Percentiles rank a stretch among this genome's conserved stretches.
Conservation (phyloP, 805 yeast species). For the Candida sanyiensis region DNA sequence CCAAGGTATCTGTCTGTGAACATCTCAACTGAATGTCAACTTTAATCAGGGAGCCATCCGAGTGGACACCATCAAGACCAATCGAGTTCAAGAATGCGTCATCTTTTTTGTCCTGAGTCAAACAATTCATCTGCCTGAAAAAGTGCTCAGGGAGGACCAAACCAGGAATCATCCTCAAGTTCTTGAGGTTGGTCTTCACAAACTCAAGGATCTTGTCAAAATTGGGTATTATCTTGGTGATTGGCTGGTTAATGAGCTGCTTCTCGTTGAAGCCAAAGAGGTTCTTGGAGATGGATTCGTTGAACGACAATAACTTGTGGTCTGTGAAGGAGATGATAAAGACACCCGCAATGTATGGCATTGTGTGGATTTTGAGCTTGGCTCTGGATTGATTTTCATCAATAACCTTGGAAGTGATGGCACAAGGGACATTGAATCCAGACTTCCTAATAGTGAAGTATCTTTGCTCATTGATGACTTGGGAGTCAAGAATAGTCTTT, state of each 20-base stretch:
- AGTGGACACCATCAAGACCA: slow-evolving; percentile 64
- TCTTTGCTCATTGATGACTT: slow-evolving; percentile 48
- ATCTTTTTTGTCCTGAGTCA: slow-evolving; percentile 29
- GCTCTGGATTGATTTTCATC: slow-evolving; percentile 41
- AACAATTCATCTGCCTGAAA: slow-evolving; percentile 57
- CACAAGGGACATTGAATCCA: slow-evolving; percentile 59
- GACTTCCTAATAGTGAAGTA: slow-evolving; percentile 55
- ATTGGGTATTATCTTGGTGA: slow-evolving; percentile 57
- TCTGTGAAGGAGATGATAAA: slow-evolving; percentile 49
- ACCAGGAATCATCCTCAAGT: slow-evolving; percentile 48
- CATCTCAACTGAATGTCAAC: slow-evolving; percentile 82
- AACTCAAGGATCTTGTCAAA: slow-evolving; percentile 40
- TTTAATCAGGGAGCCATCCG: slow-evolving; percentile 58
- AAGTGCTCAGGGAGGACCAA: slow-evolving; percentile 87
- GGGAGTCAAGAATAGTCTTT: slow-evolving; percentile 29
- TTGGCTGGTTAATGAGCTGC: slow-evolving; percentile 39
- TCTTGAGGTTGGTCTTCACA: slow-evolving; percentile 32
- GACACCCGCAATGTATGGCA: slow-evolving; percentile 86
- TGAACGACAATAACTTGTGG: slow-evolving; percentile 60
- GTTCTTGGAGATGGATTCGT: slow-evolving; percentile 71
- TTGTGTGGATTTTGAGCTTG: slow-evolving; percentile 62
- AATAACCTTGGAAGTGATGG: slow-evolving; percentile 56
- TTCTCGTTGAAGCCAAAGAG: slow-evolving; percentile 61
- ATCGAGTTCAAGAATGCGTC: slow-evolving; percentile 54
- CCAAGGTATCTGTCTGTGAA: slow-evolving; percentile 48